Percentiles rank a stretch among this genome's conserved stretches.
phyloP scores from a whole-genome alignment of 352 stramenopile genomes.

The Phytophthora uliginosa region DNA sequence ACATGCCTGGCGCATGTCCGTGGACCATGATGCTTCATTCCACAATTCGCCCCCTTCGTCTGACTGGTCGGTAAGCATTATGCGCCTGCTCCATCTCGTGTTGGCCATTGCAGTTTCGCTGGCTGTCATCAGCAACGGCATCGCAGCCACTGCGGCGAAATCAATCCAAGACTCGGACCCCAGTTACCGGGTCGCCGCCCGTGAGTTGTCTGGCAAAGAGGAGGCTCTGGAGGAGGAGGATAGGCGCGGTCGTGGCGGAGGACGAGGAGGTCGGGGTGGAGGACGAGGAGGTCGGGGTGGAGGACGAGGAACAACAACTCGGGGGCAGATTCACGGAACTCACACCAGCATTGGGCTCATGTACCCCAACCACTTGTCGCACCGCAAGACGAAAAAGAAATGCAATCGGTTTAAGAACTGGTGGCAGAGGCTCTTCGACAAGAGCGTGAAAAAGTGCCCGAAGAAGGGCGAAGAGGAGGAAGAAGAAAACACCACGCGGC shows the following conservation, averaged over 20 bases:
- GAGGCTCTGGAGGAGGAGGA: conserved; percentile 8
- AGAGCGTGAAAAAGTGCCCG: conserved; percentile 11
- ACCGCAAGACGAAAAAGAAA: conserved; percentile 11
- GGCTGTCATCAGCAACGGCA: conserved; percentile 1
- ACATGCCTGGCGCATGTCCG: neutral
- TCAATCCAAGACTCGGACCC: neutral
- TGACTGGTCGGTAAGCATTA: neutral
- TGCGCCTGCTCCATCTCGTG: conserved; percentile 8
- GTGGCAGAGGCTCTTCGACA: conserved; percentile 15
- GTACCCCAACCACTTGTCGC: neutral
- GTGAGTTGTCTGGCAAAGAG: conserved; percentile 1
- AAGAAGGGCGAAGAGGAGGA: conserved; percentile 11
- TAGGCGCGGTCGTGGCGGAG: conserved; percentile 4
- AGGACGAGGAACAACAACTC: conserved; percentile 1
- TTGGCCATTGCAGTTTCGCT: neutral
- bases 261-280: neutral
- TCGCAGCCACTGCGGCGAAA: neutral
- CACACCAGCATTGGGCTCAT: conserved; percentile 6
- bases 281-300: neutral
- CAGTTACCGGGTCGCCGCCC: neutral
- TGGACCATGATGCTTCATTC: conserved; percentile 2
- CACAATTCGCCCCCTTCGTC: neutral
- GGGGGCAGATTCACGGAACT: conserved; percentile 1
- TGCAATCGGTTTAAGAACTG: conserved; percentile 28
- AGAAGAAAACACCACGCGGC: neutral